These are phyloP conservation scores for Hibiscus tridactylites DNA, from an alignment of 345 rosid genomes.

Conservation along the genomic window DNA sequence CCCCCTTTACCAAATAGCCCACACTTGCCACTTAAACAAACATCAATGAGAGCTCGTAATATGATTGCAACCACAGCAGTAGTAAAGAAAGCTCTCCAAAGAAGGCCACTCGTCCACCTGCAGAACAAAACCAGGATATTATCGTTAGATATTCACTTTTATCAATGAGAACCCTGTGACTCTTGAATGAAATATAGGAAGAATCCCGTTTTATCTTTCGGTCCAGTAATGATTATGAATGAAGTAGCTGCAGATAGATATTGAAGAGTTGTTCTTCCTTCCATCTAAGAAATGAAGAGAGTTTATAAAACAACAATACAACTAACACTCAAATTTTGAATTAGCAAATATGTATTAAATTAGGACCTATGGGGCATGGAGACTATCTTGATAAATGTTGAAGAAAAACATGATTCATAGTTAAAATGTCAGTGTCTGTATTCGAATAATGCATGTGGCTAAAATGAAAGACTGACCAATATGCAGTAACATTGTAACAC, in stretches of 20 bases:
- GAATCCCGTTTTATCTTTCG: neutral
- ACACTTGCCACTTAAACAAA: conserved; percentile 74
- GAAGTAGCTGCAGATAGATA: neutral
- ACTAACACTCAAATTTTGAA: neutral
- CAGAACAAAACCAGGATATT: conserved; percentile 4
- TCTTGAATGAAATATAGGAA: neutral
- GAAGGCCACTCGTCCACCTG: conserved; percentile 90
- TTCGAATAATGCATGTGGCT: neutral
- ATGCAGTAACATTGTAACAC: neutral
- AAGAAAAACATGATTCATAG: neutral
- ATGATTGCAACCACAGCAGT: conserved; percentile 83
- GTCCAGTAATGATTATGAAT: neutral
- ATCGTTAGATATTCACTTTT: neutral
- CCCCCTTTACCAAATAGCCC: conserved; percentile 95
- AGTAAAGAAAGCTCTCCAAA: conserved; percentile 90
- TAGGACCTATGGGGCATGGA: neutral
- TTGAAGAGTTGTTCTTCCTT: neutral
- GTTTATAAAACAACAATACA: neutral
- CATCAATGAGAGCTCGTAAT: conserved; percentile 78
- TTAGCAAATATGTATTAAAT: neutral
- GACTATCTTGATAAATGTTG: neutral
- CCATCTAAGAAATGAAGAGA: neutral
- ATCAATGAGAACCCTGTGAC: neutral
- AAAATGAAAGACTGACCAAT: neutral
- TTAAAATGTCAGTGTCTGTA: neutral